Percentiles rank a stretch among this genome's conserved stretches.
Conservation (phyloP, 345 rosid species). For the Euphorbia pulcherrima region DNA sequence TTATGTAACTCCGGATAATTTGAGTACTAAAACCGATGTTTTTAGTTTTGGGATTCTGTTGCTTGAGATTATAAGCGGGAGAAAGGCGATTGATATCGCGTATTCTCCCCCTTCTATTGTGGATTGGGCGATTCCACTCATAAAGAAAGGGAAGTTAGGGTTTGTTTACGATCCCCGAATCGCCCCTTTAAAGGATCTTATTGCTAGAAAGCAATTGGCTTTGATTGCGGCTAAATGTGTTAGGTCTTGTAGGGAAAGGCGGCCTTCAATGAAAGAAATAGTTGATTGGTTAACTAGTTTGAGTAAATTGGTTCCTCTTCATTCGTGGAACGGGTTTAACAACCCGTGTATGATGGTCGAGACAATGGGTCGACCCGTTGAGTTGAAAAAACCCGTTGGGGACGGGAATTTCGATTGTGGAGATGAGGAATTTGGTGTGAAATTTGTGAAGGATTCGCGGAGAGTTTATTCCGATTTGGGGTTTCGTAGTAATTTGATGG, state of each 20-base stretch:
- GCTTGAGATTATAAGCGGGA: slow-evolving; percentile 86
- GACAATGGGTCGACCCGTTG: slow-evolving; percentile 72
- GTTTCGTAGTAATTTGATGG: slow-evolving; percentile 67
- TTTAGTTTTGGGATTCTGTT: slow-evolving; percentile 96
- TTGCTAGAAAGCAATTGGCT: slow-evolving; percentile 74
- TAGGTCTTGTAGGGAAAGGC: slow-evolving; percentile 91
- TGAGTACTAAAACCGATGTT: slow-evolving; percentile 92
- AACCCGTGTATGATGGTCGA: slow-evolving; percentile 99
- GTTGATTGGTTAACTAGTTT: slow-evolving; percentile 71
- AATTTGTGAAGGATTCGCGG: slow-evolving; percentile 37
- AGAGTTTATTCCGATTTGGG: slow-evolving; percentile 75
- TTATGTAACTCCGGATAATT: slow-evolving; percentile 89
- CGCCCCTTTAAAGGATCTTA: slow-evolving; percentile 55
- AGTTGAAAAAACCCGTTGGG: slow-evolving; percentile 31
- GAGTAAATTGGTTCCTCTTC: slow-evolving; percentile 70
- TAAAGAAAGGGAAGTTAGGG: slow-evolving; percentile 82
- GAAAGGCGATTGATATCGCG: slow-evolving; percentile 87
- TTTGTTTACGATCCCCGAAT: slow-evolving; percentile 72
- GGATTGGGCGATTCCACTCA: slow-evolving; percentile 93
- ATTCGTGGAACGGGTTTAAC: slow-evolving; percentile 84
- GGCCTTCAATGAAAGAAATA: slow-evolving; percentile 86
- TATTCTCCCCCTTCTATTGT: slow-evolving; percentile 89
- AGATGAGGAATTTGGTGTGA: slow-evolving; percentile 31
- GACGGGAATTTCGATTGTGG: slow-evolving; percentile 29
- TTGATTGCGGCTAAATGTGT: slow-evolving; percentile 87